phyloP scores from a whole-genome alignment of 2,329 filamentous ascomycete species.

The Tetracladium maxilliforme region DNA sequence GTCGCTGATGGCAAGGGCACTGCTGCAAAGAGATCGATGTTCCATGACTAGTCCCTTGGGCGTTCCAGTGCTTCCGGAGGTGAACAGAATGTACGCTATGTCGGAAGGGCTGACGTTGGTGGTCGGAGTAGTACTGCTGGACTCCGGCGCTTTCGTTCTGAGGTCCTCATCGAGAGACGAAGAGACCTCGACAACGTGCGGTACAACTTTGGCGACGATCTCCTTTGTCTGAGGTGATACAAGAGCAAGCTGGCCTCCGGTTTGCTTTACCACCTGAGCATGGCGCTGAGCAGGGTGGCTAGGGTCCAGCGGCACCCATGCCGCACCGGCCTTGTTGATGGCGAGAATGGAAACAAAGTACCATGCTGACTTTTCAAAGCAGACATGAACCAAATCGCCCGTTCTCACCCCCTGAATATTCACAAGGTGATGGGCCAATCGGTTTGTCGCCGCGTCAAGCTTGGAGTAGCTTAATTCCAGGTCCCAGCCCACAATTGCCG shows the following conservation, averaged over 20 bases:
- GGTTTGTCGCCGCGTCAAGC: conserved; percentile 7
- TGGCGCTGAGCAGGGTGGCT: conserved; percentile 10
- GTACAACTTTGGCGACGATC: too few relatives aligned
- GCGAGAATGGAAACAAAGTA: conserved; percentile 65
- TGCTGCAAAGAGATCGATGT: conserved; percentile 61
- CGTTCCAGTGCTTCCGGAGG: conserved; percentile 65
- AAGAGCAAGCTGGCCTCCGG: too few relatives aligned
- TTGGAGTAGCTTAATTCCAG: conserved; percentile 8
- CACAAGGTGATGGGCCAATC: conserved; percentile 6
- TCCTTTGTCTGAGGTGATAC: too few relatives aligned
- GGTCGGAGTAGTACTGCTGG: too few relatives aligned
- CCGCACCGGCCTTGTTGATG: conserved; percentile 59
- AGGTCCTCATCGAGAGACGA: too few relatives aligned
- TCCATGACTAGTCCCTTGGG: conserved; percentile 73
- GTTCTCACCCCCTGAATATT: conserved; percentile 4
- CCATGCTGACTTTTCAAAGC: conserved; percentile 61
- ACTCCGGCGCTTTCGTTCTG: too few relatives aligned
- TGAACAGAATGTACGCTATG: conserved; percentile 73
- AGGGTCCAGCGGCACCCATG: conserved; percentile 49
- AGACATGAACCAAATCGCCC: conserved; percentile 47
- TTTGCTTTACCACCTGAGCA: too few relatives aligned
- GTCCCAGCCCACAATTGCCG: conserved; percentile 7
- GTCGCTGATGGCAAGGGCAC: conserved; percentile 49
- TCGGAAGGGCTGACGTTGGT: too few relatives aligned
- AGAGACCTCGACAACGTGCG: too few relatives aligned